phyloP scores from a whole-genome alignment of 176 grass and related monocot genomes.

The Carex littledalei region DNA sequence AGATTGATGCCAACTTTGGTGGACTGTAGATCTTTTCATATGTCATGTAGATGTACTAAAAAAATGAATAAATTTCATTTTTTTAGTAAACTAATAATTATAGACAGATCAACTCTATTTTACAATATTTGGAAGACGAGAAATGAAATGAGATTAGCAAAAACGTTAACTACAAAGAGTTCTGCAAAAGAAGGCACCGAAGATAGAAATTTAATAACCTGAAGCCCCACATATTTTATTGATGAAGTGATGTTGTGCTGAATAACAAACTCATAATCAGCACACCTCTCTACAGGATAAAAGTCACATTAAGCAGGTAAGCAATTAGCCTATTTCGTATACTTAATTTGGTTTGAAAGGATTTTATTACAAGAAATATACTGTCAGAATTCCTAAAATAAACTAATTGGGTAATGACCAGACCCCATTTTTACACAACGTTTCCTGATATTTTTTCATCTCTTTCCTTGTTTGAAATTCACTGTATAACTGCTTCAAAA shows the following conservation, averaged over 20 bases:
- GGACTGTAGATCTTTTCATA: background rate
- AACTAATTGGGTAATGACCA: background rate
- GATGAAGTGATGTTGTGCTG: conserved; percentile 73
- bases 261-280: conserved; percentile 41
- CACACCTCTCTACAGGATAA: conserved; percentile 34
- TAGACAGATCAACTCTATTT: background rate
- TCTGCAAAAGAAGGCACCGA: background rate
- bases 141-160: background rate
- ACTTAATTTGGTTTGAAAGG: background rate
- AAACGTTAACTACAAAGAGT: background rate
- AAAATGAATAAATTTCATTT: background rate
- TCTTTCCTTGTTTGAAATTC: background rate
- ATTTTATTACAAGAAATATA: background rate
- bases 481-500: background rate
- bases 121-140: background rate
- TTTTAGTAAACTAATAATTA: background rate
- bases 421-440: background rate
- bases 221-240: conserved; percentile 56
- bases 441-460: background rate
- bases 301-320: background rate
- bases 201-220: conserved; percentile 29
- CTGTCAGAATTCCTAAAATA: background rate
- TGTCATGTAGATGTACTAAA: background rate
- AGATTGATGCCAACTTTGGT: background rate
- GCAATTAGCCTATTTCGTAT: background rate